A percentile compares a stretch with the other conserved stretches of the same genome.
Evolutionary conservation across 169 alveolate species (phyloP).

Genomic region (Haemoproteus tartakovskyi): DNA sequence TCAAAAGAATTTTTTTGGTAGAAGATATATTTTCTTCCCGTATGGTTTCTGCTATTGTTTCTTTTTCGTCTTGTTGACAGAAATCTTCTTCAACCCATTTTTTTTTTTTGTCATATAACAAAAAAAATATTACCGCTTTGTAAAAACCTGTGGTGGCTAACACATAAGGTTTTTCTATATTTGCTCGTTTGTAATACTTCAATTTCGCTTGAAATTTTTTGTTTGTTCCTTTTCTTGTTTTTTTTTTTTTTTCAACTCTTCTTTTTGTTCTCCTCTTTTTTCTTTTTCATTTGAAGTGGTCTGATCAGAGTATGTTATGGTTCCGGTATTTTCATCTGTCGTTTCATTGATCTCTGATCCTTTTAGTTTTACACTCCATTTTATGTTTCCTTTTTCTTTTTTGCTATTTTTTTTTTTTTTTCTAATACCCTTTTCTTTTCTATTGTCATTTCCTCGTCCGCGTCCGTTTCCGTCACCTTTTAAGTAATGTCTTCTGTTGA

Average conservation of each 20-base stretch:
- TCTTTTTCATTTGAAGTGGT: not conserved
- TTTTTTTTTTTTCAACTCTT: not conserved
- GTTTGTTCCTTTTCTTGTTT: conserved; percentile 1
- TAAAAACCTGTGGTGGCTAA: conserved; percentile 59
- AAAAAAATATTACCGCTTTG: conserved; percentile 42
- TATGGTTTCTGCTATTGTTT: not conserved
- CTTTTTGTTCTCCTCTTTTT: not conserved
- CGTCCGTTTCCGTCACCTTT: conserved; percentile 1
- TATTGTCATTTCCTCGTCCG: not conserved
- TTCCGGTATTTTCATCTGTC: too few species aligned
- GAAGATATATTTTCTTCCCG: too few species aligned
- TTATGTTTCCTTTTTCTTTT: too few species aligned
- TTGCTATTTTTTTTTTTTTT: too few species aligned
- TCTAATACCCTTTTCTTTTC: not conserved
- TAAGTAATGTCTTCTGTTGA: too few species aligned
- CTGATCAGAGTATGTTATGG: too few species aligned
- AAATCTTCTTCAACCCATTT: not conserved
- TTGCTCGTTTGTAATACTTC: conserved; percentile 15
- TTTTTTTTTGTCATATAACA: conserved; percentile 26
- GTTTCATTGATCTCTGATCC: too few species aligned
- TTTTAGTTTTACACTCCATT: too few species aligned
- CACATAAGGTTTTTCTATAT: conserved; percentile 54
- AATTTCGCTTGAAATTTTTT: conserved; percentile 29
- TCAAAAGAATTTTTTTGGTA: not conserved
- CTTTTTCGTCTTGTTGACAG: not conserved